Evolutionary conservation across 2,329 filamentous ascomycete species (phyloP), one percentile per base, ranked within the genome.

Genomic region (Akanthomyces dipterigenus): DNA sequence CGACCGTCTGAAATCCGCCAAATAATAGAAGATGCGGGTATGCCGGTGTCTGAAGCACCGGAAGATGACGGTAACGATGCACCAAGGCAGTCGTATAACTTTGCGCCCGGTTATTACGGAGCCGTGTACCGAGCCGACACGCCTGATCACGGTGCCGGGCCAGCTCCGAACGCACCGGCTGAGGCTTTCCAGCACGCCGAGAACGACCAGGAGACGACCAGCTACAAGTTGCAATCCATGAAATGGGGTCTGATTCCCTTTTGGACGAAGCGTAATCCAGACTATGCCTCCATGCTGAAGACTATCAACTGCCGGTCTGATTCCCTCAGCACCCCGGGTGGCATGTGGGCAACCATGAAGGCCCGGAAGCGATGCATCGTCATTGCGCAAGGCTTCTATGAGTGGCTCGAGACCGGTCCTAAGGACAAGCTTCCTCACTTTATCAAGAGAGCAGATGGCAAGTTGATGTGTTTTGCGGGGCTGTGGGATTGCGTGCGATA

Each of bases 251-350:
- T 99, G 7, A 81, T 98, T 16, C 93, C 95, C 0, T 96, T 88
- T 73, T 98, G 93, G 93, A 96, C 90, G 3, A 96, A 93, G 76
- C 82, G 88, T 14, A 87, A 87, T 57, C 90, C 91, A 0, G 86
- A 91, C 69, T 93, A 95, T 69, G 81, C 83, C 28, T 86, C 86
- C 1, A 80, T 91, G 73, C 82, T 96, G 80, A 91, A 89, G 70
- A 96, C 92, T 0, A 98, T 98, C 74, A 98, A 99, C 75, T 98
- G 93, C 72, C 87, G 93, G 3, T 90, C 93, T 70, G 93, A 98
- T 74, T 95, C 91, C 1, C 78, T 98, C 22, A 80, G 84, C 6
- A 83, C 88, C 11, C 82, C 88, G 9, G 84, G 87, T 5, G 92
- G 93, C 12, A 90, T 98, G 87, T 98, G 95, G 95, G 88, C 84